These are phyloP conservation scores for Lepidium sativum DNA, from an alignment of 345 rosid genomes.

Conservation along the genomic window DNA sequence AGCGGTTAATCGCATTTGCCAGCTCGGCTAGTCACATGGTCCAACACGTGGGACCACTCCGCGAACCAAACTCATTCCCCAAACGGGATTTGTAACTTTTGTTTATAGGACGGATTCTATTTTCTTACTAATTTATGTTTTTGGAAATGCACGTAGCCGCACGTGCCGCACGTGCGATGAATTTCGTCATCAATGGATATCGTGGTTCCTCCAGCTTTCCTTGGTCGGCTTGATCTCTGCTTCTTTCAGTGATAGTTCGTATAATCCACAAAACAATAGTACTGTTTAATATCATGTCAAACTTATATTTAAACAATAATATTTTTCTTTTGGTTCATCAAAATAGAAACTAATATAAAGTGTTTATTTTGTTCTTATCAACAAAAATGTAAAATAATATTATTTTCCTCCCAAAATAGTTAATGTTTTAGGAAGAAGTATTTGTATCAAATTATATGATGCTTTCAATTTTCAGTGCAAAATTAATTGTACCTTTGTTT, in stretches of 20 bases:
- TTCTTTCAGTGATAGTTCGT: not conserved
- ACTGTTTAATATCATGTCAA: not conserved
- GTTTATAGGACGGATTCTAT: too few species aligned
- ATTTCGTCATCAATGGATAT: constrained; percentile 16
- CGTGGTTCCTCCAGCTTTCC: not conserved
- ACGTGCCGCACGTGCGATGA: constrained; percentile 43
- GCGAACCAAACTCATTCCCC: constrained; percentile 17
- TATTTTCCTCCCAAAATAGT: too few species aligned
- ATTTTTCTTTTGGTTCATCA: too few species aligned
- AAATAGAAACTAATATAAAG: too few species aligned
- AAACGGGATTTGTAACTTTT: not conserved
- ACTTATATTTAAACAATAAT: too few species aligned
- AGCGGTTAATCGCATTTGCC: constrained; percentile 49
- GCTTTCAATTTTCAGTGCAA: too few species aligned
- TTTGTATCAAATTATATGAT: too few species aligned
- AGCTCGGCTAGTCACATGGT: constrained; percentile 59
- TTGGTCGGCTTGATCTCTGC: constrained; percentile 9
- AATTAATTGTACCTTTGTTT: too few species aligned
- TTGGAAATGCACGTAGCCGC: constrained; percentile 34
- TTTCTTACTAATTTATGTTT: not conserved
- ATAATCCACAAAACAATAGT: not conserved
- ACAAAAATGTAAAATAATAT: too few species aligned
- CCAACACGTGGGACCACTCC: constrained; percentile 25
- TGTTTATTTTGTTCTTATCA: too few species aligned
- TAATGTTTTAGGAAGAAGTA: too few species aligned